Base-by-base conservation (phyloP, 108 stramenopile genomes). In the Nitzschia sp. region DNA sequence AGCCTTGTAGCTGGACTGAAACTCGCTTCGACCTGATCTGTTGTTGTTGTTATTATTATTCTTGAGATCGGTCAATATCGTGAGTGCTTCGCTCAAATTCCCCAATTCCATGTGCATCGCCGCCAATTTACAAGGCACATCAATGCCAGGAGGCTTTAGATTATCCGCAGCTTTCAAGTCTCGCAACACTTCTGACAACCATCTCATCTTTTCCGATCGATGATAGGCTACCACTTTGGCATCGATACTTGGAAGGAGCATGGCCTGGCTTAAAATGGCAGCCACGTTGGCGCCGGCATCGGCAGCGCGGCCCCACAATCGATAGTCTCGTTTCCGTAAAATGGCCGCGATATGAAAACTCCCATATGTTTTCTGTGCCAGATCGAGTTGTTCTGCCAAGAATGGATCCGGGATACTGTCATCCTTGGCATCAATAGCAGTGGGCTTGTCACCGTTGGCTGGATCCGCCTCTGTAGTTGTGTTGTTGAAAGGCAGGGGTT, bases 321-420 rank as follows among this genome's bases (percentile, higher is more conserved):
- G 69, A 59, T 70, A 94, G 68, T 94, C 93, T 70, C 76, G 76
- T 65, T 91, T 94, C 59, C 90, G 88, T 18, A 94, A 64, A 45
- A 91, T 72, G 24, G 93, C 86, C 18, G 93, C 85, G 33, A 91
- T 76, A 48, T 94, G 93, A 66, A 86, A 83, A 18, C 88, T 84
- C 8, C 86, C 93, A 78, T 88, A 94, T 13, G 87, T 75, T 56
- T 94, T 94, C 33, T 85, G 77, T 19, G 93, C 93, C 33, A 94
- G 59, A 45, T 82, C 82, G 25, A 90, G 48, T 49, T 77, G 78
- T 54, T 79, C 67, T 11, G 61, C 38, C 8, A 84, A 30, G 25
- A 46, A 15, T 15, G 66, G 54, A 26, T 68, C 67, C 0, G 77
- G 57, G 21, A 66, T 46, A 21, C 45, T 51, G 1, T 28, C 69